Evolutionary conservation across 2,329 filamentous ascomycete genomes (phyloP).

Genomic region (Colletotrichum sp.): DNA sequence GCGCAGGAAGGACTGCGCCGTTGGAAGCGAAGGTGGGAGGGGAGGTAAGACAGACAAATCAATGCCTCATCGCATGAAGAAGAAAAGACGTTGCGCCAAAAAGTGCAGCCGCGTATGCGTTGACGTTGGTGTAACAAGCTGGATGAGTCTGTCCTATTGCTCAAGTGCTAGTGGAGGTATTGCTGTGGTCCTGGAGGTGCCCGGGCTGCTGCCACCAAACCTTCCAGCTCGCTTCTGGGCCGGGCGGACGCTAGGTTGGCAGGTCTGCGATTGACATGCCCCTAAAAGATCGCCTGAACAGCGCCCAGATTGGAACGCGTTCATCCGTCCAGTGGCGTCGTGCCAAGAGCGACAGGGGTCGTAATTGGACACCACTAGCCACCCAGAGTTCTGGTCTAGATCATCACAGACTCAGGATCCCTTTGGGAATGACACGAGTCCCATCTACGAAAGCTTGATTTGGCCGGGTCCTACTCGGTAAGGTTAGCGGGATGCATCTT

Average conservation of each 20-base stretch:
- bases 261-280: neutral
- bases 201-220: neutral
- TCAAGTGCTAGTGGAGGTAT: neutral
- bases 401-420: neutral
- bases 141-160: neutral
- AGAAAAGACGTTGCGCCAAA: neutral
- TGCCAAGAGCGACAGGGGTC: neutral
- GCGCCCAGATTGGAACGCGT: neutral
- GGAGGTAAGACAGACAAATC: neutral
- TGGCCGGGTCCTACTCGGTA: neutral
- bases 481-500: neutral
- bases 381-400: neutral
- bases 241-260: constrained; percentile 7
- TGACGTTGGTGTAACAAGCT: neutral
- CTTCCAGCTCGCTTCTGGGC: neutral
- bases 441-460: neutral
- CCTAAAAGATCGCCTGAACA: constrained; percentile 7
- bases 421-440: neutral
- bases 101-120: neutral
- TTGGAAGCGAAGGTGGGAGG: neutral
- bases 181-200: neutral
- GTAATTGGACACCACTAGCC: neutral
- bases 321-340: neutral
- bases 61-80: constrained; percentile 6
- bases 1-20: neutral